phyloP scores from a whole-genome alignment of 345 rosid genomes.

The Eucalyptus victrix region DNA sequence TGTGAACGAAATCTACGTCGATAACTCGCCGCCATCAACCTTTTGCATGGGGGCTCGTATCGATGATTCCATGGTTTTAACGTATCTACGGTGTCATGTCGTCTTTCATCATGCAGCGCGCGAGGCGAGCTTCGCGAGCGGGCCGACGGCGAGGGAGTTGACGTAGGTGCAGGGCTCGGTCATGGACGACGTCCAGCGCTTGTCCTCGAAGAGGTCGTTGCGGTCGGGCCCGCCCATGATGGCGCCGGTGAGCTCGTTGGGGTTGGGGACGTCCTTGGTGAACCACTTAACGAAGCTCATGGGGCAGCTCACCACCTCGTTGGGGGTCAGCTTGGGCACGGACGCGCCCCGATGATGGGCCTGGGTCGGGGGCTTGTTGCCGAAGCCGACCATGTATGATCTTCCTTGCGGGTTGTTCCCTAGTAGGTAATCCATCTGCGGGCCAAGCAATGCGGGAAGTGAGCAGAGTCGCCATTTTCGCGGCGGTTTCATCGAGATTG shows the following conservation, averaged over 20 bases:
- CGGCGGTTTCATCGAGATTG: not conserved
- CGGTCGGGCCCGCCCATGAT: slow-evolving; percentile 87
- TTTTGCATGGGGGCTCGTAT: not conserved
- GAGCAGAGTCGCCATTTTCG: not conserved
- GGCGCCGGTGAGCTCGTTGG: slow-evolving; percentile 80
- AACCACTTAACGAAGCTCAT: slow-evolving; percentile 56
- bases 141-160: slow-evolving; percentile 59
- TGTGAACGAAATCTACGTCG: not conserved
- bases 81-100: not conserved
- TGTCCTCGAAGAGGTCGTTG: slow-evolving; percentile 48
- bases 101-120: not conserved
- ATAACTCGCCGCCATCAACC: not conserved
- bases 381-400: slow-evolving; percentile 91
- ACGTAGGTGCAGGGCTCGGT: slow-evolving; percentile 95
- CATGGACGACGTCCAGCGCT: slow-evolving; percentile 39
- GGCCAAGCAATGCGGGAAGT: not conserved
- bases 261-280: slow-evolving; percentile 37
- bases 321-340: slow-evolving; percentile 11
- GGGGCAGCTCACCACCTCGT: slow-evolving; percentile 22
- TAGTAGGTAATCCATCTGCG: slow-evolving; percentile 73
- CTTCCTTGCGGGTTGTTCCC: slow-evolving; percentile 71
- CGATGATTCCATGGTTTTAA: not conserved
- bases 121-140: slow-evolving; percentile 63
- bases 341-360: slow-evolving; percentile 93
- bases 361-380: slow-evolving; percentile 61